phyloP scores from a whole-genome alignment of 345 rosid species.

The Melaleuca alternifolia region DNA sequence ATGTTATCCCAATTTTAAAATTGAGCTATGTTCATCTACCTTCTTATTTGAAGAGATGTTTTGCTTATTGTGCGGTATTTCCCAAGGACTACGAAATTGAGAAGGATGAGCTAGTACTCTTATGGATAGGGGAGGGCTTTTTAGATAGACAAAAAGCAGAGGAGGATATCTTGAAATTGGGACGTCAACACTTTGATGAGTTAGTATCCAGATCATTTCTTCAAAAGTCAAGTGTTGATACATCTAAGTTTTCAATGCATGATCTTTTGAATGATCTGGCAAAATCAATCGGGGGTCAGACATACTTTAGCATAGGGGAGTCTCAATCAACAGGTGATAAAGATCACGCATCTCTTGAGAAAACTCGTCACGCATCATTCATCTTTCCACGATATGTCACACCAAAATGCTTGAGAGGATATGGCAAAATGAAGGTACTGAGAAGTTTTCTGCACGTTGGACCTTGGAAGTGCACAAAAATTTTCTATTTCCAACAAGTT shows the following conservation, averaged over 20 bases:
- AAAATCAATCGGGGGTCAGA: rapidly evolving
- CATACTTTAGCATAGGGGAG: background rate
- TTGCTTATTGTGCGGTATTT: too few species aligned
- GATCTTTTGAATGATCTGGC: background rate
- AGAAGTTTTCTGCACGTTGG: background rate
- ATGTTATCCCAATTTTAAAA: too few species aligned
- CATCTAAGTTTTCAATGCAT: background rate
- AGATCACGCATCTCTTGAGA: background rate
- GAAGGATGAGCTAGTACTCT: too few species aligned
- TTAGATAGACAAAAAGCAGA: background rate
- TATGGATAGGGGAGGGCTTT: too few species aligned
- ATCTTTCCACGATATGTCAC: rapidly evolving
- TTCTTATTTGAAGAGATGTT: too few species aligned
- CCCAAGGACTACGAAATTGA: background rate
- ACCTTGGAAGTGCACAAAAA: too few species aligned
- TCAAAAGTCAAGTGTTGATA: background rate
- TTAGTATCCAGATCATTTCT: background rate
- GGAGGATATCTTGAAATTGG: background rate
- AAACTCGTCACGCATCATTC: background rate
- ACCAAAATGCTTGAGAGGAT: background rate
- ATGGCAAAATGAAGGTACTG: background rate
- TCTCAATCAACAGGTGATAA: rapidly evolving
- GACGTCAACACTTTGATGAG: background rate
- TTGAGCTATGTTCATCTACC: too few species aligned
- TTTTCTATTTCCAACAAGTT: too few species aligned